Evolutionary conservation across 805 yeast genomes (phyloP), one percentile per base, ranked within the genome.

Genomic region (Candida loeiensis): DNA sequence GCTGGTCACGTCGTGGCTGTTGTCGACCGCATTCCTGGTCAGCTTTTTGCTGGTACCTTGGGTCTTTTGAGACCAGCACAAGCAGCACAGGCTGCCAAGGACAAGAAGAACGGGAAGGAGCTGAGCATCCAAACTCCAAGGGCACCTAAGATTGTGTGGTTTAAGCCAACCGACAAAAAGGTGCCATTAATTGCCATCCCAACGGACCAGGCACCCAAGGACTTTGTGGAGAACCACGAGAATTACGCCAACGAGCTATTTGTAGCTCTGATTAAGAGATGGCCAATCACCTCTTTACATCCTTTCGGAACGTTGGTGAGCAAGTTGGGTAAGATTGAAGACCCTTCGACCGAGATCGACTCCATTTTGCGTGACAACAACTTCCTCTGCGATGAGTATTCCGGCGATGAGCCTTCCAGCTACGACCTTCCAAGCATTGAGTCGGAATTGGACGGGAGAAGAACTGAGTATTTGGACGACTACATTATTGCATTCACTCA

Each of bases 1-100:
- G 97, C 98, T 1, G 99, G 99, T 16, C 99, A 93, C 56, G 95
- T 93, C 40, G 98, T 93, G 48, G 99, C 99, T 1, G 96, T 93
- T 20, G 85, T 93, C 49, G 99, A 93, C 59, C 83, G 99, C 62
- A 89, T 90, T 44, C 96, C 98, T 0, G 97, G 98, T 16, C 99
- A 93, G 60, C 73, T 90, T 40, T 93, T 93, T 57, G 81, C 95
- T 25, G 98, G 99, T 48, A 89, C 97, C 6, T 70, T 93, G 46
- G 98, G 98, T 0, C 69, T 93, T 37, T 74, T 93, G 50, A 80
- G 99, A 61, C 99, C 99, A 3, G 93, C 97, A 3, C 96, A 89
- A 53, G 95, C 95, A 52, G 90, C 89, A 4, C 82, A 87, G 26
- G 87, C 85, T 48, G 90, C 85, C 35, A 81, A 80, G 54, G 73